Conservation (phyloP, 1,139 yeast genomes). For the Dujonia santamariae region DNA sequence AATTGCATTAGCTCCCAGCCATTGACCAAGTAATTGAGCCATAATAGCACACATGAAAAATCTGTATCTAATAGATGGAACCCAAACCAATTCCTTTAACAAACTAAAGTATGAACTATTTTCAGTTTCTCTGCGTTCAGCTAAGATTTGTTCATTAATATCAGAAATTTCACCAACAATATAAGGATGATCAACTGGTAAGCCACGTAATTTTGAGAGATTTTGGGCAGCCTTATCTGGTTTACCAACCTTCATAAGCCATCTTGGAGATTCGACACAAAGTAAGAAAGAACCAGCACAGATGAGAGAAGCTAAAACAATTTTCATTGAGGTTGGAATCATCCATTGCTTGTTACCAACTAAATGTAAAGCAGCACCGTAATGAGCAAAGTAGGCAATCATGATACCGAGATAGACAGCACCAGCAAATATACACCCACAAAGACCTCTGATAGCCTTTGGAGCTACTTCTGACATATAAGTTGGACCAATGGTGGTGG, state of each 20-base stretch:
- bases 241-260: conserved; percentile 37
- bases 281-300: conserved; percentile 32
- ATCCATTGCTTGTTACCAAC: conserved; percentile 35
- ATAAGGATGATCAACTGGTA: conserved; percentile 49
- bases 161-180: conserved; percentile 51
- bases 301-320: conserved; percentile 41
- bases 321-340: conserved; percentile 33
- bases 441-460: conserved; percentile 48
- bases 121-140: conserved; percentile 22
- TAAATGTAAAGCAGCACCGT: conserved; percentile 36
- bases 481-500: conserved; percentile 57
- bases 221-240: conserved; percentile 32
- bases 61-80: conserved; percentile 40
- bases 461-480: conserved; percentile 56
- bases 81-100: conserved; percentile 31
- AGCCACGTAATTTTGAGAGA: conserved; percentile 44
- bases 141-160: conserved; percentile 47
- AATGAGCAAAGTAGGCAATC: conserved; percentile 49
- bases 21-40: conserved; percentile 55
- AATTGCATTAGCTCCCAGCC: conserved; percentile 62
- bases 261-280: conserved; percentile 45
- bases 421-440: conserved; percentile 50
- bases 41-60: conserved; percentile 40
- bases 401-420: conserved; percentile 54
- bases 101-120: conserved; percentile 17